These are phyloP conservation scores for Jackrogersella multiformis DNA, from an alignment of 495 filamentous ascomycete species.

Conservation along the genomic window DNA sequence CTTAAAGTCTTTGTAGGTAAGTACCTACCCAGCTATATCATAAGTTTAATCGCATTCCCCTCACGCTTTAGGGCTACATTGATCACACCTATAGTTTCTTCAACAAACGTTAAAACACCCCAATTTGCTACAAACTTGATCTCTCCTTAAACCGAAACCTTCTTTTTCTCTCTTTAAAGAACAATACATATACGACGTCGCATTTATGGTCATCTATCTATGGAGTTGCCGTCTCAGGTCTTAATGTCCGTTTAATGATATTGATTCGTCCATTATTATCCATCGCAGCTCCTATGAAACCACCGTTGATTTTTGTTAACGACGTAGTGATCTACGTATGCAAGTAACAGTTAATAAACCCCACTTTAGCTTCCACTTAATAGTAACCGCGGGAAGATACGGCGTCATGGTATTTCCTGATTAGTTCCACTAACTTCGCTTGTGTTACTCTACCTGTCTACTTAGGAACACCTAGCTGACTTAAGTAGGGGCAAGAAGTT, in stretches of 20 bases:
- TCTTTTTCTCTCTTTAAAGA: conserved; percentile 1
- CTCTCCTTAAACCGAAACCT: conserved; percentile 9
- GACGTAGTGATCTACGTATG: conserved; percentile 22
- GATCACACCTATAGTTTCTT: conserved; percentile 11
- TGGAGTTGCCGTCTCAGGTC: conserved; percentile 18
- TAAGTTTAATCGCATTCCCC: neutral
- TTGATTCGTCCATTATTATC: conserved; percentile 11
- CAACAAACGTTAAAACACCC: conserved; percentile 1
- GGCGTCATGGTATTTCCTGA: conserved; percentile 12
- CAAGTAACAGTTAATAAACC: conserved; percentile 13
- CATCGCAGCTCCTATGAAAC: conserved; percentile 21
- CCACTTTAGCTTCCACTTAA: conserved; percentile 14
- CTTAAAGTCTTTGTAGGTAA: too few species aligned
- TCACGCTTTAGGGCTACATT: conserved; percentile 6
- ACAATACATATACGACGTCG: conserved; percentile 32
- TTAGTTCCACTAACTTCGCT: conserved; percentile 15
- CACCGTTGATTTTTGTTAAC: neutral
- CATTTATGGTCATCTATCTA: conserved; percentile 18
- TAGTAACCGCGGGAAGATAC: conserved; percentile 28
- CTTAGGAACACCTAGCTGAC: too few species aligned
- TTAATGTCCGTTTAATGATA: conserved; percentile 1
- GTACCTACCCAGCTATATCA: neutral
- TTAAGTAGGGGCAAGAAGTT: too few species aligned
- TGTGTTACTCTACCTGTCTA: conserved; percentile 26
- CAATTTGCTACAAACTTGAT: neutral